These are phyloP conservation scores for Pythium diclinum DNA, from an alignment of 352 stramenopile genomes.

Conservation along the genomic window DNA sequence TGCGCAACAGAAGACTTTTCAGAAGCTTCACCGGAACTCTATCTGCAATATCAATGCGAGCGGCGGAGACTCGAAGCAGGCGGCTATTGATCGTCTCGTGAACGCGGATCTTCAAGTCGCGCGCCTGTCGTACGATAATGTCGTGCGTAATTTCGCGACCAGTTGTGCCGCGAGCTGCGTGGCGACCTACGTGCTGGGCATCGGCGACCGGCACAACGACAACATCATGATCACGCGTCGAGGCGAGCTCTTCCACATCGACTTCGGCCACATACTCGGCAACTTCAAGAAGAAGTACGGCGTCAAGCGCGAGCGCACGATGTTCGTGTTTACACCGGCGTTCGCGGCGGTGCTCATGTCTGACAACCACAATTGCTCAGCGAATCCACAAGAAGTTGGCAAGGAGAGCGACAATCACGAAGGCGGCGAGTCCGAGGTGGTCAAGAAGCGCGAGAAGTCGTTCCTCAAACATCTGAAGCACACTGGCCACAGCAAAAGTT, in stretches of 20 bases:
- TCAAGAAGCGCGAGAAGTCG: conserved; percentile 19
- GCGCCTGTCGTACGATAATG: conserved; percentile 14
- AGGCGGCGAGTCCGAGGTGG: background rate
- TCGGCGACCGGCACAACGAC: conserved; percentile 55
- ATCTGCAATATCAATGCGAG: conserved; percentile 2
- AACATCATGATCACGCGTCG: conserved; percentile 52
- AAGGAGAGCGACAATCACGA: background rate
- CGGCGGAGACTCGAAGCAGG: background rate
- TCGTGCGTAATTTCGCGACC: conserved; percentile 27
- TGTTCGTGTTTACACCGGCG: conserved; percentile 31
- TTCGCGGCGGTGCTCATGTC: conserved; percentile 33
- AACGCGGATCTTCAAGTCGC: background rate
- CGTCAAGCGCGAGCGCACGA: conserved; percentile 29
- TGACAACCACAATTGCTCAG: conserved; percentile 1
- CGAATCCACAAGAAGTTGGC: background rate
- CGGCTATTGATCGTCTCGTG: conserved; percentile 8
- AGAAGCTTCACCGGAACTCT: conserved; percentile 21
- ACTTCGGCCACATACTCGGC: conserved; percentile 43
- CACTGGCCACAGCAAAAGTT: conserved; percentile 27
- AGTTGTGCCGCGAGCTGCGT: conserved; percentile 40
- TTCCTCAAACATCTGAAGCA: conserved; percentile 32
- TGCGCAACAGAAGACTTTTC: conserved; percentile 14
- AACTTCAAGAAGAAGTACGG: conserved; percentile 38
- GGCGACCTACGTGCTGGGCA: conserved; percentile 51
- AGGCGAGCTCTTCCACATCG: conserved; percentile 41